Base-by-base conservation (phyloP, 148 eudicot species). In the Cornus kousa region DNA sequence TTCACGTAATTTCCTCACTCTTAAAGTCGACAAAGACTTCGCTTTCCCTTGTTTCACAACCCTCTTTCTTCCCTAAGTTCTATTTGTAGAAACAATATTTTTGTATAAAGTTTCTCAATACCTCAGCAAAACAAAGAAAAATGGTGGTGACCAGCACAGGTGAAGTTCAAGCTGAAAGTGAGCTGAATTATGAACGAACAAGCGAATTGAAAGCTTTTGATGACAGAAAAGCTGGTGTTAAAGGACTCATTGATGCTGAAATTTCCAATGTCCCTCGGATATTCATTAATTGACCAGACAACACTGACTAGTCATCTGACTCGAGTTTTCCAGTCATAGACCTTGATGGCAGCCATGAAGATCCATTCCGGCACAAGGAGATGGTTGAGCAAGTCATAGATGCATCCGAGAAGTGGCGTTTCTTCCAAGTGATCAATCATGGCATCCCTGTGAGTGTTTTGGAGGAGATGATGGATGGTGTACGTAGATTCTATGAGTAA, bases 371-470 rank as follows among this genome's bases (percentile, higher is more conserved):
- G 48, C 48, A 8, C 48, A 8, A 43, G 48, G 48, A 43, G 70
- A 80, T 20, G 68, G 83, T 88, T 1, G 77, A 74, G 14, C 59
- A 79, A 65, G 57, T 91, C 13, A 55, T 79, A 20, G 74, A 70
- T 2, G 92, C 92, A 0, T 82, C 84, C 1, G 85, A 86, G 67
- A 76, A 43, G 20, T 85, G 82, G 91, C n/a, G 90, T 4, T 89
- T 89, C 39, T 91, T 91, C 73, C 91, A 89, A 68, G 83, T 89
- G 28, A 78, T 87, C 72, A 89, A 89, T 65, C 95, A 91, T 74
- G 89, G 87, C 59, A 81, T 91, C 53, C 86, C 84, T 6, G 48
- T 19, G 3, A 37, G 2, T 5, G 77, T 91, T 5, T 23, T 89
- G 78, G 82, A 89, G 7, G 86, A 81, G 70, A 80, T 86, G 82